Evolutionary conservation across 495 filamentous ascomycete genomes (phyloP).

Genomic region (Podospora anserina): DNA sequence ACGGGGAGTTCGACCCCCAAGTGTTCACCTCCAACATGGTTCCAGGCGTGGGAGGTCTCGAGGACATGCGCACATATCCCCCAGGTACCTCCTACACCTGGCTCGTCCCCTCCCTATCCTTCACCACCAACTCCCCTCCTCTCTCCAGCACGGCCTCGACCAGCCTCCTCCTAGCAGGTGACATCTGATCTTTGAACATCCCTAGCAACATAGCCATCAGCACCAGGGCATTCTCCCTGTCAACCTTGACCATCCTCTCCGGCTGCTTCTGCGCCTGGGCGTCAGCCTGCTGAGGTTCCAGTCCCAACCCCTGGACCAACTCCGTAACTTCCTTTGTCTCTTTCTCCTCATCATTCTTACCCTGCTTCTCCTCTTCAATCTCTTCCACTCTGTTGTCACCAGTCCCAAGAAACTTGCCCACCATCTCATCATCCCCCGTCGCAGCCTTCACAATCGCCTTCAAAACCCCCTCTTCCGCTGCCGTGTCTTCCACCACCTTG

Average conservation of each 20-base stretch:
- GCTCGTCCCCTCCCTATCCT: constrained; percentile 21
- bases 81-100: neutral
- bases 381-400: neutral
- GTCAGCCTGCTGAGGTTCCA: constrained; percentile 40
- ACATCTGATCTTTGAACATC: constrained; percentile 42
- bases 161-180: constrained; percentile 29
- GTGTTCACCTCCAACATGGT: too few species aligned
- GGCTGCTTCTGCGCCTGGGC: constrained; percentile 21
- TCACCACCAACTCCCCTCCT: constrained; percentile 35
- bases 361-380: constrained; percentile 20
- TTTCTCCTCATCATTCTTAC: constrained; percentile 28
- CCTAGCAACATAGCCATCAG: constrained; percentile 58
- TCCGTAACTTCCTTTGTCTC: constrained; percentile 7
- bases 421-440: constrained; percentile 28
- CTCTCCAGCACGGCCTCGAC: constrained; percentile 38
- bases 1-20: too few species aligned
- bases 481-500: constrained; percentile 45
- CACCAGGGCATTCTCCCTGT: constrained; percentile 64
- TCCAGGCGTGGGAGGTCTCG: too few species aligned
- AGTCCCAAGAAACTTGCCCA: neutral
- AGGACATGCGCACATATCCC: neutral
- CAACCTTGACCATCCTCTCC: constrained; percentile 39
- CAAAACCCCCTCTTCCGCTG: constrained; percentile 33
- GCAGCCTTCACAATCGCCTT: constrained; percentile 50
- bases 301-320: constrained; percentile 21